Percentiles rank a stretch among this genome's conserved stretches.
These are phyloP conservation scores for Pyricularia grisea DNA, from an alignment of 2,329 filamentous ascomycete genomes.

Conservation along the genomic window DNA sequence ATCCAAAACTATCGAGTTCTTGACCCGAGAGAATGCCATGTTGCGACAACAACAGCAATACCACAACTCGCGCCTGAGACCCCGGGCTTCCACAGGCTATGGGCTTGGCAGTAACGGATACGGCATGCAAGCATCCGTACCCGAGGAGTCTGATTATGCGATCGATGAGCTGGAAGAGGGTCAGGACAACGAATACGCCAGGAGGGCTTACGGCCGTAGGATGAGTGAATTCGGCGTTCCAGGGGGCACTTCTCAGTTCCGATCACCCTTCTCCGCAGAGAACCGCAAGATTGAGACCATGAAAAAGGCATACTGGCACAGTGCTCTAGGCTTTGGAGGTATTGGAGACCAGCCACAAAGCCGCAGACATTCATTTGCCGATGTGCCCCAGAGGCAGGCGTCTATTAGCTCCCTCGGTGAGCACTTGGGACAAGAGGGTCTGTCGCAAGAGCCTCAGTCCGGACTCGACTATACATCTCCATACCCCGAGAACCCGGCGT, in stretches of 20 bases:
- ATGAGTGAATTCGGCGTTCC: conserved; percentile 42
- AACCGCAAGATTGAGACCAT: conserved; percentile 55
- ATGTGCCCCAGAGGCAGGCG: conserved; percentile 51
- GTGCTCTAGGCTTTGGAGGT: conserved; percentile 55
- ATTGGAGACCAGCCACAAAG: conserved; percentile 59
- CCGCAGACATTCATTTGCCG: conserved; percentile 71
- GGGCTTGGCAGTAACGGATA: conserved; percentile 43
- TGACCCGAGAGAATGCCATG: conserved; percentile 54
- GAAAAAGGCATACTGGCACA: conserved; percentile 64
- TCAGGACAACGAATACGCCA: conserved; percentile 39
- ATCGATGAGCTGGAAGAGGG: conserved; percentile 61
- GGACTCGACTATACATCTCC: conserved; percentile 30
- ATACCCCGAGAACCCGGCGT: conserved; percentile 26
- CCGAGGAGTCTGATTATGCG: conserved; percentile 61
- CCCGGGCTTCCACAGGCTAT: conserved; percentile 50
- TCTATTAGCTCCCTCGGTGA: conserved; percentile 54
- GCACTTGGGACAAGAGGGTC: conserved; percentile 35
- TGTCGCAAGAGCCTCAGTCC: conserved; percentile 31
- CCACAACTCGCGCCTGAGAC: conserved; percentile 43
- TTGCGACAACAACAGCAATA: conserved; percentile 41
- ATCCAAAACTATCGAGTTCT: conserved; percentile 53
- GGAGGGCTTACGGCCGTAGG: conserved; percentile 36
- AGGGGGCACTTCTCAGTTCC: conserved; percentile 30
- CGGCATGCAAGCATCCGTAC: conserved; percentile 47
- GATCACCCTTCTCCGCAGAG: conserved; percentile 42